Base-by-base conservation (phyloP, 2,329 filamentous ascomycete species). In the Ceratocystis cacaofunesta region DNA sequence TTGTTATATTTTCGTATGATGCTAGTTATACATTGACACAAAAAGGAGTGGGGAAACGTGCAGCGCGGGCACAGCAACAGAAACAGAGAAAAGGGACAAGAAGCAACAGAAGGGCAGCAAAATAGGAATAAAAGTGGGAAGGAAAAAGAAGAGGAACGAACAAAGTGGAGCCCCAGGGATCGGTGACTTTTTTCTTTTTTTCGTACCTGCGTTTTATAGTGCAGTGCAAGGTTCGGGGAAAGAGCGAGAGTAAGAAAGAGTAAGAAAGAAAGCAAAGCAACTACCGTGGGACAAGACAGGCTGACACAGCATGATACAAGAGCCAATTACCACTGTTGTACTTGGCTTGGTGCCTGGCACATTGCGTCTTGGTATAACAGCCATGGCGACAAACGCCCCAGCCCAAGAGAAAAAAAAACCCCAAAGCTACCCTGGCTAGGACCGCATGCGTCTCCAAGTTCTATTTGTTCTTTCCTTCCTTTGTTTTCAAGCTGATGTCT, bases 61-160 rank as follows among this genome's bases (percentile, higher is more conserved):
- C 28, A 57, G 52, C 28, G 52, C 52, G 30, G 52, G 61, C 36
- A 62, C 43, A 44, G 61, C 44, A 44, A 30, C 32, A 32, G 25
- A 62, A 46, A 32, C 36, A 62, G 25, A 48, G 41, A 17, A 62
- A 62, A 62, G 43, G 25, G 41, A 46, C 61, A 10, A 44, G 44
- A 62, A 36, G n/a, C 17, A 46, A 19, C 6, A 62, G 22, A 50
- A 32, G 43, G 25, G 28, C 30, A 46, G 32, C 41, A 61, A 43
- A 44, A 44, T 41, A 41, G 36, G 36, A 12, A 41, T 41, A 41
- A 4, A 41, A 41, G 36, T 41, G 36, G 36, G 12, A 5, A 41
- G 30, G 30, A 7, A 32, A 32, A 4, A 32, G 6, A 44, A 32
- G 7, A 30, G 61, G 19, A 6, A 15, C 52, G 15, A 6, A 17